Evolutionary conservation across 2,329 filamentous ascomycete genomes (phyloP).

Genomic region (Neofusicoccum sp.): DNA sequence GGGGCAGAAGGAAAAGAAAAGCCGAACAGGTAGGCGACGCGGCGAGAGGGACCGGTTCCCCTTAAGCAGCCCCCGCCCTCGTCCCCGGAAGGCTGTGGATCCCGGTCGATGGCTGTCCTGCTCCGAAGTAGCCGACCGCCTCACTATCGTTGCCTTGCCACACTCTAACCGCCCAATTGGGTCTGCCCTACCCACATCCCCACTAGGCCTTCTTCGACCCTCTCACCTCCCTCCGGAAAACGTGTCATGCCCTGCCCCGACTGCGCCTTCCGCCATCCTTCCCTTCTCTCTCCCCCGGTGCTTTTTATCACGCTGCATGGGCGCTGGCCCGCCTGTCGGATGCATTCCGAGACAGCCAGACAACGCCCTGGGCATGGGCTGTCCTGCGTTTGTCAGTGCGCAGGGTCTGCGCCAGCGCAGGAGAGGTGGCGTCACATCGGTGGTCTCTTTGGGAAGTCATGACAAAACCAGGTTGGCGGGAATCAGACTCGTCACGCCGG

Average conservation of each 20-base stretch:
- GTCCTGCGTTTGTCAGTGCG: not conserved
- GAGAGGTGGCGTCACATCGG: no score
- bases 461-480: no score
- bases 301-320: not conserved
- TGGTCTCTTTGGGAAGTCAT: no score
- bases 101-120: not conserved
- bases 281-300: no score
- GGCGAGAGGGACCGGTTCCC: no score
- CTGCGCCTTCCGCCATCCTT: no score
- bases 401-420: not conserved
- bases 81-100: not conserved
- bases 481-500: no score
- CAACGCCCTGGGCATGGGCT: not conserved
- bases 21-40: no score
- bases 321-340: not conserved
- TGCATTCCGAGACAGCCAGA: not conserved
- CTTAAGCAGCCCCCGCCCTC: not conserved
- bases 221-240: no score
- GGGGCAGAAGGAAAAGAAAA: not conserved
- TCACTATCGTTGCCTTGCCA: slow-evolving; percentile 5
- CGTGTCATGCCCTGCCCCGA: no score
- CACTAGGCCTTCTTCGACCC: not conserved
- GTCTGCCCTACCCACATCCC: not conserved
- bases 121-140: slow-evolving; percentile 2
- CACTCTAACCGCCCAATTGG: not conserved